Percentiles rank a stretch among this genome's conserved stretches.
Evolutionary conservation across 495 filamentous ascomycete genomes (phyloP).

Genomic region (Melanomma pulvis-pyrius): DNA sequence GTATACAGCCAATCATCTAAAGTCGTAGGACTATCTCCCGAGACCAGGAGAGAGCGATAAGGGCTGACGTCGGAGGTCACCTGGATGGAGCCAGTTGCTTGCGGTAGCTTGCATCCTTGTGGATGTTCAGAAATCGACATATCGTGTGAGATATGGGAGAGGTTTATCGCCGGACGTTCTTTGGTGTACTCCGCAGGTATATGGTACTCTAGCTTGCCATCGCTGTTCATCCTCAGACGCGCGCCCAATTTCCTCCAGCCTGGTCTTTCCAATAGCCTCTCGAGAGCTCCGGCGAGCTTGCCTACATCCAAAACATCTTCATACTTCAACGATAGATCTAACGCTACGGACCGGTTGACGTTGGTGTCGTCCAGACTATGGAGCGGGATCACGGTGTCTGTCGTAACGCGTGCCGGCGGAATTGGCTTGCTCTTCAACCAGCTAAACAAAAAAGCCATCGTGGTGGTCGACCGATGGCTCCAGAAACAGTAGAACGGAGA

Average conservation of each 20-base stretch:
- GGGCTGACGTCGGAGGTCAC: neutral
- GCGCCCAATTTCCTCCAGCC: conserved; percentile 26
- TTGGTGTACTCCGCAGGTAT: conserved; percentile 2
- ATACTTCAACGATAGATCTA: conserved; percentile 8
- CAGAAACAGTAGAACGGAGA: too few relatives aligned
- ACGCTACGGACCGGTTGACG: neutral
- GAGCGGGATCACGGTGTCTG: conserved; percentile 14
- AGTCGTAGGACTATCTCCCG: neutral
- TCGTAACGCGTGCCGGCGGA: conserved; percentile 15
- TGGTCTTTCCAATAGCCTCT: conserved; percentile 13
- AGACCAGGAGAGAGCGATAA: neutral
- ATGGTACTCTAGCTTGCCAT: conserved; percentile 21
- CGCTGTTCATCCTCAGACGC: conserved; percentile 9
- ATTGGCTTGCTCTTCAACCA: conserved; percentile 12
- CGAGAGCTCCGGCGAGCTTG: conserved; percentile 6
- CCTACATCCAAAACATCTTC: conserved; percentile 19
- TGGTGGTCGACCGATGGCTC: too few relatives aligned
- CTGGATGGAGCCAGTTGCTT: neutral
- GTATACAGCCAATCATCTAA: conserved; percentile 12
- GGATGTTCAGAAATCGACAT: conserved; percentile 7
- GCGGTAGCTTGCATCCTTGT: neutral
- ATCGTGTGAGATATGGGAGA: neutral
- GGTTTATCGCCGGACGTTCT: neutral
- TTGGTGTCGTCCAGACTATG: conserved; percentile 10
- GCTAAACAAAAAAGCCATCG: conserved; percentile 8